Percentiles rank a stretch among this genome's conserved stretches.
Conservation (phyloP, 495 filamentous ascomycete genomes). For the Aspergillus cristatus region DNA sequence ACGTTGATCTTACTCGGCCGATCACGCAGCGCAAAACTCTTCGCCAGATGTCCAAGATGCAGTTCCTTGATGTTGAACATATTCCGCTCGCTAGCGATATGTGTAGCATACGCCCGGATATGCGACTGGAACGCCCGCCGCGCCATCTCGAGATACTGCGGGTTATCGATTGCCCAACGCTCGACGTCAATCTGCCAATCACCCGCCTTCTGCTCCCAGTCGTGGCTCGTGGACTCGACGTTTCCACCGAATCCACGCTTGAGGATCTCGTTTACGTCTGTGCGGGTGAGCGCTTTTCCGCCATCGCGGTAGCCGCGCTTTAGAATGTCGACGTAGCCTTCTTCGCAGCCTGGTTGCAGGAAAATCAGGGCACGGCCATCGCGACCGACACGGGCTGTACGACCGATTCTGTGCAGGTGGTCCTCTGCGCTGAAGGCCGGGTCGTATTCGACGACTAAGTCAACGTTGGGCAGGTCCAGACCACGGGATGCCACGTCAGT, state of each 20-base stretch:
- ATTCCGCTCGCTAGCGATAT: constrained; percentile 68
- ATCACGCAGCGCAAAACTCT: constrained; percentile 83
- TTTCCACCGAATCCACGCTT: constrained; percentile 50
- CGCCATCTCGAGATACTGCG: constrained; percentile 58
- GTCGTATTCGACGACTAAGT: constrained; percentile 90
- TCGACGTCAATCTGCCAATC: constrained; percentile 71
- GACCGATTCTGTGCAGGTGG: constrained; percentile 87
- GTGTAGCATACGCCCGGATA: constrained; percentile 89
- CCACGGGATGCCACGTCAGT: constrained; percentile 94
- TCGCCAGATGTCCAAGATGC: constrained; percentile 89
- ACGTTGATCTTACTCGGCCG: constrained; percentile 78
- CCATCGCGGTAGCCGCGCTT: constrained; percentile 49
- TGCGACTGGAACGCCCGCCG: constrained; percentile 82
- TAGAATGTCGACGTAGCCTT: constrained; percentile 75
- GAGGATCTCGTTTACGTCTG: constrained; percentile 51
- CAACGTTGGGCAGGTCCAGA: constrained; percentile 87
- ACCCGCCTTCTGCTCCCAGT: constrained; percentile 63
- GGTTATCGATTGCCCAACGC: constrained; percentile 56
- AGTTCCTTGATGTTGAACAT: constrained; percentile 85
- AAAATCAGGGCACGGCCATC: constrained; percentile 83
- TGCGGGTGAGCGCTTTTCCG: constrained; percentile 41
- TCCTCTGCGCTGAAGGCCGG: constrained; percentile 85
- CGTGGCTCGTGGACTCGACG: constrained; percentile 24
- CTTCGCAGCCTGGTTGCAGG: constrained; percentile 81
- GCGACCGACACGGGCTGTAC: constrained; percentile 86